Evolutionary conservation across 1,139 yeast species (phyloP).

Genomic region (Kurtzmaniella quercitrusa): DNA sequence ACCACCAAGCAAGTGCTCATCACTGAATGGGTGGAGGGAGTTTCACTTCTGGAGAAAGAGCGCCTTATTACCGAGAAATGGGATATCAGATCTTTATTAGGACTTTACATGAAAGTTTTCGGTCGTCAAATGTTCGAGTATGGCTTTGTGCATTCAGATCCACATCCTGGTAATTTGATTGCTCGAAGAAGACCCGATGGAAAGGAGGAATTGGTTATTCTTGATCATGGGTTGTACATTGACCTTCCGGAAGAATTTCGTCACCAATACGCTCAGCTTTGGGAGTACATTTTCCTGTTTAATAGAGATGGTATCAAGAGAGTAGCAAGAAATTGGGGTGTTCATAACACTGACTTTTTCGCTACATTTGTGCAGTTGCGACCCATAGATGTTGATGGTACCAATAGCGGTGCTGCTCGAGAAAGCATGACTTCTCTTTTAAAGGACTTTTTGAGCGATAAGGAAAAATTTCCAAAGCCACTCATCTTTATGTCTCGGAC

Average conservation of each 20-base stretch:
- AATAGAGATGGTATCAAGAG: constrained; percentile 45
- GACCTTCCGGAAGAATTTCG: constrained; percentile 49
- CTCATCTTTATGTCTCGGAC: constrained; percentile 64
- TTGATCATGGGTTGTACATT: constrained; percentile 76
- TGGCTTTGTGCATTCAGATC: constrained; percentile 78
- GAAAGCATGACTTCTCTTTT: constrained; percentile 20
- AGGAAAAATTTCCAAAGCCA: constrained; percentile 63
- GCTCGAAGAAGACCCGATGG: constrained; percentile 39
- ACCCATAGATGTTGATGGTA: constrained; percentile 29
- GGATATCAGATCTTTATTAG: constrained; percentile 44
- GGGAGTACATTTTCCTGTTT: constrained; percentile 59
- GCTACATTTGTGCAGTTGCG: constrained; percentile 56
- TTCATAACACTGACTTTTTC: constrained; percentile 62
- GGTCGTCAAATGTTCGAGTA: constrained; percentile 69
- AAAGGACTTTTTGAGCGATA: constrained; percentile 51
- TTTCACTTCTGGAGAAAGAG: constrained; percentile 46
- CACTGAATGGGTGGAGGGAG: constrained; percentile 78
- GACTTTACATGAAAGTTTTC: constrained; percentile 51
- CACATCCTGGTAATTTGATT: constrained; percentile 77
- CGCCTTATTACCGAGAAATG: constrained; percentile 37
- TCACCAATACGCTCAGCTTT: constrained; percentile 53
- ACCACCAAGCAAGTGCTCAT: constrained; percentile 52
- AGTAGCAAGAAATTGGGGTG: constrained; percentile 64
- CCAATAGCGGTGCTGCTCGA: constrained; percentile 17
- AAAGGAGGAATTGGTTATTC: constrained; percentile 58